Conservation (phyloP, 2,329 filamentous ascomycete species). For the Arachnopeziza araneosa region DNA sequence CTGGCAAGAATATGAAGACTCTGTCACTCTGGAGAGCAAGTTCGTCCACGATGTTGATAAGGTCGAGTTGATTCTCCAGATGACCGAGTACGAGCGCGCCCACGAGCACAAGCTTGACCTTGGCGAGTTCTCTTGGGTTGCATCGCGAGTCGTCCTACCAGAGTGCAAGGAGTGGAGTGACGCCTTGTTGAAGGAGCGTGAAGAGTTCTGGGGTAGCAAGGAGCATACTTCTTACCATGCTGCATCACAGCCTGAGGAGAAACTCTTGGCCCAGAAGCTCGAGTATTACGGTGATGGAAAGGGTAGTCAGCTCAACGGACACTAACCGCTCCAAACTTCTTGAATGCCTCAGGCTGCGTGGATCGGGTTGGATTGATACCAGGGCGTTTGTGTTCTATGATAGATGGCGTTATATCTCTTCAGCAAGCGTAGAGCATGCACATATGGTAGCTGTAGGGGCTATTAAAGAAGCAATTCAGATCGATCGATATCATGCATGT, state of each 20-base stretch:
- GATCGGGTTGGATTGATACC: neutral
- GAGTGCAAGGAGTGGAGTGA: constrained; percentile 79
- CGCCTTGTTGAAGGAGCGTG: constrained; percentile 70
- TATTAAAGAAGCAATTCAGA: too few species aligned
- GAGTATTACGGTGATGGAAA: constrained; percentile 11
- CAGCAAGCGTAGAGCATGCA: too few species aligned
- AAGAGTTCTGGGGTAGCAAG: constrained; percentile 59
- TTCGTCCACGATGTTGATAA: constrained; percentile 98
- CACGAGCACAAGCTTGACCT: constrained; percentile 64
- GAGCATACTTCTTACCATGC: constrained; percentile 30
- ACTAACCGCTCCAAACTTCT: neutral
- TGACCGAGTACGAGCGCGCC: constrained; percentile 88
- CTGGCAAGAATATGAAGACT: constrained; percentile 96
- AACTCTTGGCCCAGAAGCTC: constrained; percentile 8
- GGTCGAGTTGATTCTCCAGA: constrained; percentile 89
- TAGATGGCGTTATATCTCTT: neutral
- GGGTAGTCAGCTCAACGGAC: neutral
- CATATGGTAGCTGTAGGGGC: too few species aligned
- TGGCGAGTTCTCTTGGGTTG: constrained; percentile 80
- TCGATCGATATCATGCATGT: too few species aligned
- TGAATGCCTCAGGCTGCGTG: neutral
- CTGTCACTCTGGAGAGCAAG: constrained; percentile 71
- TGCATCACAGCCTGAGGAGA: constrained; percentile 2
- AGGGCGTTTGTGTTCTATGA: neutral
- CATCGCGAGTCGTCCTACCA: constrained; percentile 62